A percentile compares a stretch with the other conserved stretches of the same genome.
phyloP scores from a whole-genome alignment of 441 rosid species.

The Melastoma candidum region DNA sequence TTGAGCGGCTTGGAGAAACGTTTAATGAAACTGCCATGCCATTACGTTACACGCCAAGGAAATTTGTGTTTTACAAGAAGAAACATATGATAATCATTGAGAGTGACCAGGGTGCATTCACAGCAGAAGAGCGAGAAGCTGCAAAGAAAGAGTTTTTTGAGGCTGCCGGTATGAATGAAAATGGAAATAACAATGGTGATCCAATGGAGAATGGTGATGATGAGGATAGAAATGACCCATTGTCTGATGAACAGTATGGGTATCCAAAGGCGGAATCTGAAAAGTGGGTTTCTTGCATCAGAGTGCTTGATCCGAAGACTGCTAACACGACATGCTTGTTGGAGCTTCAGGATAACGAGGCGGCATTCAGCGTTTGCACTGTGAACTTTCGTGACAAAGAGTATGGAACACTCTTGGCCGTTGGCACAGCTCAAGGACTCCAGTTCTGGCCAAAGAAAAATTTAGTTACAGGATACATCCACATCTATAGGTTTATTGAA shows the following conservation, averaged over 20 bases:
- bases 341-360: conserved; percentile 97
- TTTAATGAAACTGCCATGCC: conserved; percentile 86
- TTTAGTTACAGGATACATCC: conserved; percentile 62
- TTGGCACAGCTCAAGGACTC: conserved; percentile 88
- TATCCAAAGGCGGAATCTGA: conserved; percentile 91
- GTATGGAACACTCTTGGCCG: conserved; percentile 83
- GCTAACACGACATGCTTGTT: conserved; percentile 74
- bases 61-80: conserved; percentile 68
- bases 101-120: conserved; percentile 90
- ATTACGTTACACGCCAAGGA: conserved; percentile 88
- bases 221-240: conserved; percentile 69
- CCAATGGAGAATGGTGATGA: conserved; percentile 93
- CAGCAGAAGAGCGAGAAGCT: conserved; percentile 95
- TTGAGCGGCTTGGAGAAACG: conserved; percentile 92
- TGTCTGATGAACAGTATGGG: conserved; percentile 92
- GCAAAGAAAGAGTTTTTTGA: conserved; percentile 82
- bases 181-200: conserved; percentile 48
- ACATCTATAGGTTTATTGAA: conserved; percentile 82
- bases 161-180: conserved; percentile 75
- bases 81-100: conserved; percentile 76
- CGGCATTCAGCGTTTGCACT: conserved; percentile 84
- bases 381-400: conserved; percentile 93
- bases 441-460: conserved; percentile 79
- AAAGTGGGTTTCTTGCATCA: conserved; percentile 93
- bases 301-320: conserved; percentile 84